Percentiles rank a stretch among this genome's conserved stretches.
Evolutionary conservation across 495 filamentous ascomycete species (phyloP).

Genomic region (Tetracladium setigerum): DNA sequence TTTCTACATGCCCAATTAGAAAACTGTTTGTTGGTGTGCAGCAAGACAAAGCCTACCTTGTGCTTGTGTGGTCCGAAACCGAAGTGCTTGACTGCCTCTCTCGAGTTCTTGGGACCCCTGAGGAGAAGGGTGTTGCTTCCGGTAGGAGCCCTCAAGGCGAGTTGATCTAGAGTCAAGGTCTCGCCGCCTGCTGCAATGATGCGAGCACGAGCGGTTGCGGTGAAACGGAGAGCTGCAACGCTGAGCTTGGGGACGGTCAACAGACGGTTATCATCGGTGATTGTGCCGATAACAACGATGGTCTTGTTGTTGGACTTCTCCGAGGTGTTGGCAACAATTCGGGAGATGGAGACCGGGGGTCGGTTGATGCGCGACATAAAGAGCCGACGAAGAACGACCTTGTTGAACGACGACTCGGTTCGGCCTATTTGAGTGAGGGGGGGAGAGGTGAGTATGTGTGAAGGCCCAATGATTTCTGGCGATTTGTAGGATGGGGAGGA

Average conservation of each 20-base stretch:
- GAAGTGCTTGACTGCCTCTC: slow-evolving; percentile 98
- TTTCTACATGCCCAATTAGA: slow-evolving; percentile 50
- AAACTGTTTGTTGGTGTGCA: background rate
- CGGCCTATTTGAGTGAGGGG: slow-evolving; percentile 52
- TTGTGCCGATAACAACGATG: slow-evolving; percentile 82
- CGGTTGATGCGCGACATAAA: slow-evolving; percentile 98
- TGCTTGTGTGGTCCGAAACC: slow-evolving; percentile 93
- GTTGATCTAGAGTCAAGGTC: slow-evolving; percentile 89
- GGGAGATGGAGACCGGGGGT: slow-evolving; percentile 86
- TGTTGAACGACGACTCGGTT: slow-evolving; percentile 96
- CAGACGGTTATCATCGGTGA: slow-evolving; percentile 95
- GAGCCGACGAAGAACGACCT: slow-evolving; percentile 89
- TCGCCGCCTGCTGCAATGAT: slow-evolving; percentile 91
- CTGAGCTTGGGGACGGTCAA: slow-evolving; percentile 82
- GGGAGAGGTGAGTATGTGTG: background rate
- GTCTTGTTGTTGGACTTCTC: slow-evolving; percentile 76
- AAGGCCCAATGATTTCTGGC: background rate
- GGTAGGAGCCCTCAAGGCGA: slow-evolving; percentile 86
- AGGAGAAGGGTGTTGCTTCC: slow-evolving; percentile 91
- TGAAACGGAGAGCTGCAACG: slow-evolving; percentile 91
- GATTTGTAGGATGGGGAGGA: background rate
- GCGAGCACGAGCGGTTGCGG: slow-evolving; percentile 85
- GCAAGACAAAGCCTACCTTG: slow-evolving; percentile 57
- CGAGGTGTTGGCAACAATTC: slow-evolving; percentile 64
- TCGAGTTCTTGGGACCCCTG: slow-evolving; percentile 91